A percentile compares a stretch with the other conserved stretches of the same genome.
Conservation (phyloP, 805 yeast genomes). For the Zygosaccharomyces siamensis region DNA sequence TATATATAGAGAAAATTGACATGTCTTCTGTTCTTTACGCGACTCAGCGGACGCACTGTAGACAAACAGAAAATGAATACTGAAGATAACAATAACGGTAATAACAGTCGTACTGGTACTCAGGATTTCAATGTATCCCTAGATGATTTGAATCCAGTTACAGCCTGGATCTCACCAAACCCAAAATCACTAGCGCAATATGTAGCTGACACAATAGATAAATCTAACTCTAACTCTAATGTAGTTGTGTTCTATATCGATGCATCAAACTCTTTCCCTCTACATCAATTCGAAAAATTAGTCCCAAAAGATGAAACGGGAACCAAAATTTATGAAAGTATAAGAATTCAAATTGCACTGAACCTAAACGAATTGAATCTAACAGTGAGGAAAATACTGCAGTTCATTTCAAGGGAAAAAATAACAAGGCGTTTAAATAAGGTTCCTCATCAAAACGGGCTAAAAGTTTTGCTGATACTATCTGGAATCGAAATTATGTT, state of each 20-base stretch:
- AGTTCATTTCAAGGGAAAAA: constrained; percentile 10
- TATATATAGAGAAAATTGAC: neutral
- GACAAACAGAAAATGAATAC: neutral
- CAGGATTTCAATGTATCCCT: neutral
- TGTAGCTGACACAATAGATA: constrained; percentile 7
- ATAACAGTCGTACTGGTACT: neutral
- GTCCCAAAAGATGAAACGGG: constrained; percentile 16
- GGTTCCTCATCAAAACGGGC: constrained; percentile 1
- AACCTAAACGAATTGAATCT: constrained; percentile 25
- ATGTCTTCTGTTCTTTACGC: neutral
- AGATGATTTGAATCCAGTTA: constrained; percentile 4
- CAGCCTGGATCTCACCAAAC: constrained; percentile 17
- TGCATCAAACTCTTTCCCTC: constrained; percentile 32
- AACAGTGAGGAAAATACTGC: constrained; percentile 16
- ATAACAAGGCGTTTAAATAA: constrained; percentile 3
- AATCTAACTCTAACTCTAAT: constrained; percentile 2
- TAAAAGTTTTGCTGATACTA: constrained; percentile 14
- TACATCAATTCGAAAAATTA: constrained; percentile 21
- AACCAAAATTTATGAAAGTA: constrained; percentile 23
- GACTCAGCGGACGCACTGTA: neutral
- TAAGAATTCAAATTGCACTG: constrained; percentile 27
- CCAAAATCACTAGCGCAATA: constrained; percentile 8
- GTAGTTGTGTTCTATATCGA: constrained; percentile 28
- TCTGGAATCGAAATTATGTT: constrained; percentile 31
- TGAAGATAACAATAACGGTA: neutral